Evolutionary conservation across 1,284 basidiomycete species (phyloP), one percentile per base, ranked within the genome.

Genomic region (Heterobasidion occidentale): DNA sequence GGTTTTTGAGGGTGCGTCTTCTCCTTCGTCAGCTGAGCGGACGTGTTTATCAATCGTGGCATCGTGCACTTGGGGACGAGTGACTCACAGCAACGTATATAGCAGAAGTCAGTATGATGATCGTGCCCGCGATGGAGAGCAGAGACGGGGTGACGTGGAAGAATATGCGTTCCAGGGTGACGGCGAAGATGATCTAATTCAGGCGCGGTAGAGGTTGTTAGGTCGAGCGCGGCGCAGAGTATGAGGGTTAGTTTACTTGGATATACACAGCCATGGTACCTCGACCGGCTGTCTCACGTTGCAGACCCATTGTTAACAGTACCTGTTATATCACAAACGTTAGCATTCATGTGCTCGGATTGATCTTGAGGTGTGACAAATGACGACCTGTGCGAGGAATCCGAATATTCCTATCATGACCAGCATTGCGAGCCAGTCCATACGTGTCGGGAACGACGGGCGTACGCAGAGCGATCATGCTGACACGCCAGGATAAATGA

Each of bases 231-330:
- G 14, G 27, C 5, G 9, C 17, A 35, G 7, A 15, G 11, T 7
- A 35, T 27, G 51, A 4, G 2, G n/a, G 3, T 46, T 8, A 45
- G 61, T 63, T 49, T 56, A 79, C 82, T 67, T 84, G 81, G 9
- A 80, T 75, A 62, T 88, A 88, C 0, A 87, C 65, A 0, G 78
- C 84, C 68, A 87, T 76, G 0, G 79, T 73, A 0, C 79, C 84
- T 35, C 86, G 71, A 4, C 82, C 78, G 0, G 81, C 84, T 0
- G 81, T 79, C 65, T 88, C 86, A 12, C 80, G 75, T 64, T 85
- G 84, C 14, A 88, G 70, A 0, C 85, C 85, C 73, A 84, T 76
- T 0, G 83, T 83, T 36, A 86, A 65, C 4, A 86, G 71, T 3
- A 77, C 64, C 77, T 83, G 38, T 19, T n/a, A 12, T n/a, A 20